These are phyloP conservation scores for Acer saccharum DNA, from an alignment of 345 rosid species.

Conservation along the genomic window DNA sequence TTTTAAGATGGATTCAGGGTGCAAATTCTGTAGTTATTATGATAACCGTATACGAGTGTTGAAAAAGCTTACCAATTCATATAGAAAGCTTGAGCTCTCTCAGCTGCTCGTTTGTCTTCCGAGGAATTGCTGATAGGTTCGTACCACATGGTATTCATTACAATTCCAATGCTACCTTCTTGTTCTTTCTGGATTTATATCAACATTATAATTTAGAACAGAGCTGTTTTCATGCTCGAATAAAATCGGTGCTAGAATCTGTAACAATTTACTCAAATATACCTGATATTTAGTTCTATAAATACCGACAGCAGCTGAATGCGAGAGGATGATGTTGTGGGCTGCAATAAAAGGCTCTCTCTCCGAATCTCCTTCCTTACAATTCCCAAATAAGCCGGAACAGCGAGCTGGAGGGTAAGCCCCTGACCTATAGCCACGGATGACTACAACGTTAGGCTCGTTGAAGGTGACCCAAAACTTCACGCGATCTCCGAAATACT, in stretches of 20 bases:
- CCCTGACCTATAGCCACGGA: conserved; percentile 37
- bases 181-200: conserved; percentile 29
- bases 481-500: conserved; percentile 62
- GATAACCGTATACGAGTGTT: neutral
- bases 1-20: neutral
- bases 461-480: conserved; percentile 63
- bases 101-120: conserved; percentile 29
- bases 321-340: conserved; percentile 50
- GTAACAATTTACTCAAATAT: neutral
- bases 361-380: conserved; percentile 49
- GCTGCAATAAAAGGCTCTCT: conserved; percentile 59
- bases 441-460: conserved; percentile 49
- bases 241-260: neutral
- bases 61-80: conserved; percentile 12
- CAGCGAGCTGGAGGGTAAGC: conserved; percentile 50
- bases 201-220: neutral
- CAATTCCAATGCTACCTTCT: conserved; percentile 37
- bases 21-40: neutral
- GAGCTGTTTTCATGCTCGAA: neutral
- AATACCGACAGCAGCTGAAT: conserved; percentile 31
- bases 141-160: conserved; percentile 26
- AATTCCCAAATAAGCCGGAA: conserved; percentile 49
- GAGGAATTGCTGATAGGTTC: conserved; percentile 28
- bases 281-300: conserved; percentile 35
- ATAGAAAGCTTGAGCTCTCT: conserved; percentile 31